These are phyloP conservation scores for Microstegium vimineum DNA, from an alignment of 176 grass and related monocot species.

Conservation along the genomic window DNA sequence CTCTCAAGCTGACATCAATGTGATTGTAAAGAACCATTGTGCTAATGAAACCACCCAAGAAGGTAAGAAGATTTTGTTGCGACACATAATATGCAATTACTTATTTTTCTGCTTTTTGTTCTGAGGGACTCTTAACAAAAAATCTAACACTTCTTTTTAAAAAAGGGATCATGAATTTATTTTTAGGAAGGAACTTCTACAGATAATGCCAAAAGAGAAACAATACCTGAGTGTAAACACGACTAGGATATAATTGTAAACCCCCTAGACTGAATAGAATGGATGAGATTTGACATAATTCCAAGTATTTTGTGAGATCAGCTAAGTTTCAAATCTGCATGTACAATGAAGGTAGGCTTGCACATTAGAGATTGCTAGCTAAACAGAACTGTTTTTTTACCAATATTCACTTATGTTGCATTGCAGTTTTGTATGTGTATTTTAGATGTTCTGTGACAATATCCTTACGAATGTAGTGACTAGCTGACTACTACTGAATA, in stretches of 20 bases:
- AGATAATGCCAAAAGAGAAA: neutral
- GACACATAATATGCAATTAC: neutral
- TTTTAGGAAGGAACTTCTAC: neutral
- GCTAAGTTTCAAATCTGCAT: neutral
- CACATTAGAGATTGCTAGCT: neutral
- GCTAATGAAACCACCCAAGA: slow-evolving; percentile 71
- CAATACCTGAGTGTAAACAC: neutral
- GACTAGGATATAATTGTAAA: neutral
- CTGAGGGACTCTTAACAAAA: neutral
- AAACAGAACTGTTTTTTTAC: neutral
- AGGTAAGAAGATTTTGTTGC: slow-evolving; percentile 23
- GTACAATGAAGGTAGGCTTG: neutral
- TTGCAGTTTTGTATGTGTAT: neutral
- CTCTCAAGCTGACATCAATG: slow-evolving; percentile 48
- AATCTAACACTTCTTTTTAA: neutral
- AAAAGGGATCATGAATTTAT: neutral
- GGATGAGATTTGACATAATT: neutral
- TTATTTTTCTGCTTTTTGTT: neutral
- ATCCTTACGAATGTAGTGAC: neutral
- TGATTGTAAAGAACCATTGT: slow-evolving; percentile 65
- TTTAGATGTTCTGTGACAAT: neutral
- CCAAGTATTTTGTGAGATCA: neutral
- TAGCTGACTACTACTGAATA: neutral
- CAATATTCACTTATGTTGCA: neutral
- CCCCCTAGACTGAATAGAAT: neutral